Evolutionary conservation across 2,329 filamentous ascomycete genomes (phyloP), one percentile per base, ranked within the genome.

Genomic region (Sporothrix brasiliensis): DNA sequence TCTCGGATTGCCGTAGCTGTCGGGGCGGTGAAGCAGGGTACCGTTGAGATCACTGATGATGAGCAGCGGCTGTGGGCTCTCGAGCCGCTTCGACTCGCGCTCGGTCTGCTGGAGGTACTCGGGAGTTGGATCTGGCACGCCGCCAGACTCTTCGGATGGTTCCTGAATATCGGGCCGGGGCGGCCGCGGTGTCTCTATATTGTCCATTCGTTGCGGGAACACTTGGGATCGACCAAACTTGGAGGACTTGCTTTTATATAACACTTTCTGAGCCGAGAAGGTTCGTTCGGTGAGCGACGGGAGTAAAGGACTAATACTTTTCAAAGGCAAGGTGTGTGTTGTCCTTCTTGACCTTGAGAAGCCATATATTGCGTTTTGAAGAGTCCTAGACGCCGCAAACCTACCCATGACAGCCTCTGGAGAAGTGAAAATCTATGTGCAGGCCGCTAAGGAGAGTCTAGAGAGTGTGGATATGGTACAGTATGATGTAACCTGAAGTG

Each of bases 1-100:
- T 11, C 82, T 84, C 3, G 84, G 82, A 4, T 44, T 13, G 1
- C 80, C 76, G 34, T 77, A 78, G 60, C 83, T 82, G 68, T 83
- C 83, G 10, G 88, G 89, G 5, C 95, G 91, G 80, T 87, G 85
- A 49, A 98, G 86, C 0, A 99, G 85, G 0, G 94, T 97, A 73
- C 95, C 95, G 79, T 98, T 99, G 50, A 99, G 87, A 80, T 99
- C 95, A 73, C 98, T 87, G 61, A 98, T 87, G 67, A 99, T 84
- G 27, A 99, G 88, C 47, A 97, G 85, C 19, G 86, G 86, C 53
- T 87, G 87, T 1, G 89, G 86, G 0, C 87, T 83, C 0, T 80
- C 75, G 16, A 80, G 74, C 16, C 13, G 39, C 11, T 2, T 16
- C 19, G 39, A 60, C 14, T 67, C 39, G 27, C 16, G 11, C 4